Conservation (phyloP, 352 stramenopile genomes). For the Phytopythium kandeliae region DNA sequence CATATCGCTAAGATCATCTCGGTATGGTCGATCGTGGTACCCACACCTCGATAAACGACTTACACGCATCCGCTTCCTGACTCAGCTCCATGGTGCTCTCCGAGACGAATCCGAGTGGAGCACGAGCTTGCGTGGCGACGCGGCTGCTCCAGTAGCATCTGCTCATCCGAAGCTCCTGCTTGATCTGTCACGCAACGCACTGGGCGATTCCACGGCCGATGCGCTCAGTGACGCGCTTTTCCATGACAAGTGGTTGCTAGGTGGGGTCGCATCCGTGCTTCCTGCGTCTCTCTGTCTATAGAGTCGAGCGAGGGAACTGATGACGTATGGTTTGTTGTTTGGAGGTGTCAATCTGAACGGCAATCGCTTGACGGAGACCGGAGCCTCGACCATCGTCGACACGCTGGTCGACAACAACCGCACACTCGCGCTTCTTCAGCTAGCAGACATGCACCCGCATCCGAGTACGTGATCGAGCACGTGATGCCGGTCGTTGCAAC, state of each 20-base stretch:
- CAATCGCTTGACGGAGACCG: conserved; percentile 30
- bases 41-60: too few species aligned
- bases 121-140: conserved; percentile 39
- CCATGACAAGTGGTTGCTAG: conserved; percentile 63
- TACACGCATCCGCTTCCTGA: too few species aligned
- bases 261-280: conserved; percentile 7
- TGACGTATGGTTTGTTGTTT: too few species aligned
- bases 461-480: neutral
- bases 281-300: neutral
- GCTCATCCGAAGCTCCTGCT: conserved; percentile 26
- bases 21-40: too few species aligned
- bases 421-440: conserved; percentile 35
- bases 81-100: conserved; percentile 40
- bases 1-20: conserved; percentile 61
- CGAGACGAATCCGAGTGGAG: conserved; percentile 55
- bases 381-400: conserved; percentile 21
- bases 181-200: conserved; percentile 39
- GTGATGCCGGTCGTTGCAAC: too few species aligned
- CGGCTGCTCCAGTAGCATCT: conserved; percentile 5
- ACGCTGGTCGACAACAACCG: conserved; percentile 38
- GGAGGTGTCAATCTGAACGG: conserved; percentile 39
- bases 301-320: too few species aligned
- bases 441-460: conserved; percentile 19
- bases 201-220: conserved; percentile 33
- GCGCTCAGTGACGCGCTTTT: conserved; percentile 43